Percentiles rank a stretch among this genome's conserved stretches.
These are phyloP conservation scores for Vachellia pachyceras DNA, from an alignment of 306 rosid genomes.

Conservation along the genomic window DNA sequence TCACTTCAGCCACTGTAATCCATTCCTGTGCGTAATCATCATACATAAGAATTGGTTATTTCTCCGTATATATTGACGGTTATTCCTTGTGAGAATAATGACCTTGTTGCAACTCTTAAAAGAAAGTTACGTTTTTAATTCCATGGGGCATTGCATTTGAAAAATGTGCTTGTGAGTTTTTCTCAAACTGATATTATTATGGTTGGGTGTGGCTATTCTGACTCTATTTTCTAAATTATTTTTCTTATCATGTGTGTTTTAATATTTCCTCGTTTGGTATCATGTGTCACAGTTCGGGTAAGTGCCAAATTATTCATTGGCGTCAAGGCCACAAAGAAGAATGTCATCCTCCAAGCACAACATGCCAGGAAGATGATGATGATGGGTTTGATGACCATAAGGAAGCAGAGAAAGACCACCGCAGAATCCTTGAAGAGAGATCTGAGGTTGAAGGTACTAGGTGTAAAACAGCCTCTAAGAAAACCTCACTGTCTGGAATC, in stretches of 20 bases:
- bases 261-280: constrained; percentile 22
- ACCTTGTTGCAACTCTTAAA: background rate
- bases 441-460: constrained; percentile 34
- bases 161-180: background rate
- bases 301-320: constrained; percentile 95
- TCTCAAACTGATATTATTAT: background rate
- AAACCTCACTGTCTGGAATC: constrained; percentile 33
- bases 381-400: constrained; percentile 42
- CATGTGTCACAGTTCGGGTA: constrained; percentile 69
- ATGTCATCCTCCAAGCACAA: constrained; percentile 62
- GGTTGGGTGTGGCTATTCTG: constrained; percentile 18
- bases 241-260: background rate
- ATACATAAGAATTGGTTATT: constrained; percentile 1
- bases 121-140: constrained; percentile 17
- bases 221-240: constrained; percentile 26
- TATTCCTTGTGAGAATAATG: constrained; percentile 7
- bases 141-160: background rate
- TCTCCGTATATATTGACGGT: background rate
- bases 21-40: background rate
- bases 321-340: constrained; percentile 91
- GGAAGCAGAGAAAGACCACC: constrained; percentile 43
- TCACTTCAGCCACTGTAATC: background rate
- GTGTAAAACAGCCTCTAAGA: constrained; percentile 35
- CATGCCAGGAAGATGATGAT: constrained; percentile 23
- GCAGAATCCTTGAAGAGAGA: constrained; percentile 40